These are phyloP conservation scores for Trichosporon sp. DNA, from an alignment of 1,284 basidiomycete species.

Conservation along the genomic window DNA sequence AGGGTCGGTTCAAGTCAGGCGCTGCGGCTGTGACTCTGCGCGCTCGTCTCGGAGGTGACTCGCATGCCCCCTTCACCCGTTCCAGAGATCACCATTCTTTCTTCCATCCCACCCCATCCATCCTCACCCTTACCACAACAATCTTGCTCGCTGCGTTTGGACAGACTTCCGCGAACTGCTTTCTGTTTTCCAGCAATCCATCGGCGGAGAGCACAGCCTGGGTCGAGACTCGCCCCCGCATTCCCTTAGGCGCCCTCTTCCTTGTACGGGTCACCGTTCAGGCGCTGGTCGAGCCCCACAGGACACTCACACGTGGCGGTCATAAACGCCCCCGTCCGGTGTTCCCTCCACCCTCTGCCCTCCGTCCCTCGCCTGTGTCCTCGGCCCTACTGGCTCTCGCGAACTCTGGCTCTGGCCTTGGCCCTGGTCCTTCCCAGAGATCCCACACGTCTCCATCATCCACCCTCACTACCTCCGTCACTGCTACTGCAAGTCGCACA, in stretches of 20 bases:
- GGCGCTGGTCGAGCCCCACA: background rate
- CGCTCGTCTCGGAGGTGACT: background rate
- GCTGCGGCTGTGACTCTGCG: background rate
- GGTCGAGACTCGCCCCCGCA: background rate
- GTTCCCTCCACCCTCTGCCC: background rate
- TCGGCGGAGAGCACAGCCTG: background rate
- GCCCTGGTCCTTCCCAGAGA: slow-evolving; percentile 10
- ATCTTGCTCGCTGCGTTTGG: background rate
- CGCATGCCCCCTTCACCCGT: background rate
- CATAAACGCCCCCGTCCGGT: background rate
- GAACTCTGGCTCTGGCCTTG: background rate
- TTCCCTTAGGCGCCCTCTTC: background rate
- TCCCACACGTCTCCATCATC: slow-evolving; percentile 6
- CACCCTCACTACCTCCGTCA: slow-evolving; percentile 7
- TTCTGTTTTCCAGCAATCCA: background rate
- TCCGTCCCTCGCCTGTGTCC: background rate
- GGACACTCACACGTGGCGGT: slow-evolving; percentile 4
- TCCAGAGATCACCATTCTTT: background rate
- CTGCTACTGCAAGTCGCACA: background rate
- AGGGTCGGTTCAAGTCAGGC: background rate
- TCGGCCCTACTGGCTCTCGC: background rate
- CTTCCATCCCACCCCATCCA: background rate
- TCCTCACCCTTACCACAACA: background rate
- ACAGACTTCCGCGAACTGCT: background rate
- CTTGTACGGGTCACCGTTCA: background rate